Percentiles rank a stretch among this genome's conserved stretches.
These are phyloP conservation scores for Setomelanomma holmii DNA, from an alignment of 2,329 filamentous ascomycete species.

Conservation along the genomic window DNA sequence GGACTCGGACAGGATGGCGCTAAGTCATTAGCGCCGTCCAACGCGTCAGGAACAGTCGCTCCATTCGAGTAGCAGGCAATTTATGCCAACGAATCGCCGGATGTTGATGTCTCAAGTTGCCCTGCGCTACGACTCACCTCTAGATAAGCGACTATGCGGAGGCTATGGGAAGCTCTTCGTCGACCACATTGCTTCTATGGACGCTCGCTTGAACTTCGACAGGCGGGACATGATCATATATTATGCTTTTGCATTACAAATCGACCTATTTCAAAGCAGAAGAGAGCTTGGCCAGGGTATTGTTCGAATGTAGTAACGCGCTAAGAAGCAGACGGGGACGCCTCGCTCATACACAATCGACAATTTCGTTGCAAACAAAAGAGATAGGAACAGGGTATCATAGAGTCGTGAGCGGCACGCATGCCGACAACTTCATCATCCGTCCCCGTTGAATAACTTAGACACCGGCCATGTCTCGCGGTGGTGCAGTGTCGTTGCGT, in stretches of 20 bases:
- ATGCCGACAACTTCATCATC: background rate
- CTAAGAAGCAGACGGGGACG: too few species aligned
- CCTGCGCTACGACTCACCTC: too few species aligned
- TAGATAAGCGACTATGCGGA: too few species aligned
- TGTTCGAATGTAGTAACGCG: background rate
- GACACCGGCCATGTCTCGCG: conserved; percentile 49
- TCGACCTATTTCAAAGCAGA: background rate
- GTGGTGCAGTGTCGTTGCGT: conserved; percentile 37
- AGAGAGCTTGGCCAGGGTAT: background rate
- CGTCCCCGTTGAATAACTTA: conserved; percentile 18
- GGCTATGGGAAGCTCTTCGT: background rate
- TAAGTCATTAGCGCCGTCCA: too few species aligned
- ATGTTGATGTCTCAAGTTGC: too few species aligned
- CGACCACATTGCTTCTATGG: background rate
- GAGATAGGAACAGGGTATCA: background rate
- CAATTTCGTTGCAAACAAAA: background rate
- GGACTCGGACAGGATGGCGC: too few species aligned
- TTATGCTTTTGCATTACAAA: background rate
- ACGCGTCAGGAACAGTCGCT: too few species aligned
- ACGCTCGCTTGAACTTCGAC: background rate
- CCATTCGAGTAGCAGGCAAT: too few species aligned
- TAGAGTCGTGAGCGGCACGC: background rate
- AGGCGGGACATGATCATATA: background rate
- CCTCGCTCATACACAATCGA: background rate
- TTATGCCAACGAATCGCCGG: too few species aligned